Evolutionary conservation across 345 rosid species (phyloP).

Genomic region (Corymbia maculata): DNA sequence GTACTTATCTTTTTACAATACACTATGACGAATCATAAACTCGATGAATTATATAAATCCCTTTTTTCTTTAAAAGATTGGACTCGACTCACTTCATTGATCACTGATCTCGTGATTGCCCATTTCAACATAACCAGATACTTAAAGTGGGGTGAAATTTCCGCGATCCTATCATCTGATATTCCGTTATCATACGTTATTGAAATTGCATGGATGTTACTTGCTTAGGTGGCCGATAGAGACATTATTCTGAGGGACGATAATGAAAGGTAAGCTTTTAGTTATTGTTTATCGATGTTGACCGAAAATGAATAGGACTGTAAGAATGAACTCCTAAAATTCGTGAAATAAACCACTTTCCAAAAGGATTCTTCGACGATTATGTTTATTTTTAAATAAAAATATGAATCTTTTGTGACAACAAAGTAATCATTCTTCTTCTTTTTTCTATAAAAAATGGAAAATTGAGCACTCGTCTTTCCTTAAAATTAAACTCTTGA

Average conservation of each 20-base stretch:
- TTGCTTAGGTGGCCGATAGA: not conserved
- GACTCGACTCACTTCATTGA: fast-evolving
- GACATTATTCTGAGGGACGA: not conserved
- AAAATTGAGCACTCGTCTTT: not conserved
- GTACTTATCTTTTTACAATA: not conserved
- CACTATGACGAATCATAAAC: not conserved
- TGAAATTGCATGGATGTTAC: not conserved
- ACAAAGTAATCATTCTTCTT: not conserved
- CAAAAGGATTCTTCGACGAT: not conserved
- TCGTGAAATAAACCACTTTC: fast-evolving
- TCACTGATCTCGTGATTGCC: not conserved
- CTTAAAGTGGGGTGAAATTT: not conserved
- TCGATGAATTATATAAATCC: not conserved
- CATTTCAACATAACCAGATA: not conserved
- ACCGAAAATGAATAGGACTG: not conserved
- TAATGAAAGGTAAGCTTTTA: not conserved
- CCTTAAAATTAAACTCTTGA: not conserved
- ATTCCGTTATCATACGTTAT: not conserved
- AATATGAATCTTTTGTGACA: not conserved
- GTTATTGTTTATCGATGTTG: not conserved
- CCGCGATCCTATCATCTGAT: fast-evolving
- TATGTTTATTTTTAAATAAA: not conserved
- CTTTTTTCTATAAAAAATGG: not conserved
- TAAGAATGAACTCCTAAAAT: not conserved
- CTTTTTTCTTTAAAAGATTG: fast-evolving